Percentiles rank a stretch among this genome's conserved stretches.
Conservation (phyloP, 345 rosid genomes). For the Lenwebbia sp. region DNA sequence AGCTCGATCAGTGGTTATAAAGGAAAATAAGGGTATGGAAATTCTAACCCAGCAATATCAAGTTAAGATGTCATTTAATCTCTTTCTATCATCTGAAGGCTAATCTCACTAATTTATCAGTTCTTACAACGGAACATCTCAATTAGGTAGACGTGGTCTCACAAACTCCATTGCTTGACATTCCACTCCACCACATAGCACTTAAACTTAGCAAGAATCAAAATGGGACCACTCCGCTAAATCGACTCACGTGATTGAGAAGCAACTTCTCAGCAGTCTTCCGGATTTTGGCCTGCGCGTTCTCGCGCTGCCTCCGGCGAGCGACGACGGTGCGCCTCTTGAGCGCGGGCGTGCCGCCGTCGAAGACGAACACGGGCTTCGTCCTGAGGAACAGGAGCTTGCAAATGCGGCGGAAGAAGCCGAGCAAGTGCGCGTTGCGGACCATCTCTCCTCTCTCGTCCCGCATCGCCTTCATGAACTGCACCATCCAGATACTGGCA, state of each 20-base stretch:
- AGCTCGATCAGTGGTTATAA: background rate
- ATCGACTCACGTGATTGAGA: constrained; percentile 50
- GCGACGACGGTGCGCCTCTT: constrained; percentile 93
- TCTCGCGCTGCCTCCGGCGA: constrained; percentile 82
- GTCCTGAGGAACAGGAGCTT: constrained; percentile 70
- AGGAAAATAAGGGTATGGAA: background rate
- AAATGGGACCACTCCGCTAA: background rate
- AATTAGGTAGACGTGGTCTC: background rate
- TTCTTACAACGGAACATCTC: background rate
- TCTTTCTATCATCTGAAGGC: background rate
- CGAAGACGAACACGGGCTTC: constrained; percentile 90
- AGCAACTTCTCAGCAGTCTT: constrained; percentile 92
- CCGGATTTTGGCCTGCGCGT: constrained; percentile 84
- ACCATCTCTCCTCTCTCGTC: constrained; percentile 96
- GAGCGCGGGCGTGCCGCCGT: constrained; percentile 84
- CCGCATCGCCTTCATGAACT: constrained; percentile 97
- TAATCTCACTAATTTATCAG: background rate
- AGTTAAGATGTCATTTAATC: background rate
- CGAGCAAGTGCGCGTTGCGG: constrained; percentile 79
- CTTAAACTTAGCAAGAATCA: background rate
- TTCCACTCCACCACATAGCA: background rate
- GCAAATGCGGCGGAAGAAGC: constrained; percentile 90
- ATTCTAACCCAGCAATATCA: background rate
- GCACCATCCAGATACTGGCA: constrained; percentile 97
- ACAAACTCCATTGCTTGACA: background rate